Conservation (phyloP, 306 rosid species). For the Quercus glauca region DNA sequence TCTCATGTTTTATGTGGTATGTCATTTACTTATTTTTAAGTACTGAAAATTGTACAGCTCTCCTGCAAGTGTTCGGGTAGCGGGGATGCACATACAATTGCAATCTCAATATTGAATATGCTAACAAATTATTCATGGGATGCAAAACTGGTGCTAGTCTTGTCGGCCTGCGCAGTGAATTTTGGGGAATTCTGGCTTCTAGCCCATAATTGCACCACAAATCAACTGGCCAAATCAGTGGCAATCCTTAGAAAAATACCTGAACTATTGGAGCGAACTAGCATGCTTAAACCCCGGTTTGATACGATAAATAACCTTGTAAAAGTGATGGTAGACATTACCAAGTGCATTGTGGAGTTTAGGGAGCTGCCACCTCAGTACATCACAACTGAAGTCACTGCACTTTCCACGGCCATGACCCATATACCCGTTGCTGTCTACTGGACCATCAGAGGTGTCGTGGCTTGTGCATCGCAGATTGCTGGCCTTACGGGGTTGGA, state of each 20-base stretch:
- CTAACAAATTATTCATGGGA: neutral
- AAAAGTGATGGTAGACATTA: neutral
- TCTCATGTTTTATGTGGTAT: too few relatives aligned
- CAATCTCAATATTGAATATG: neutral
- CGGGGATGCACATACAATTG: neutral
- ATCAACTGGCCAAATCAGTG: neutral
- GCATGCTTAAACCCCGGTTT: neutral
- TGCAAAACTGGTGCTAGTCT: neutral
- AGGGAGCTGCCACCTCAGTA: neutral
- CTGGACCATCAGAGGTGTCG: neutral
- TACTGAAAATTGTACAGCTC: neutral
- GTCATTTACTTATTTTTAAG: neutral
- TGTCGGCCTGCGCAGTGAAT: neutral
- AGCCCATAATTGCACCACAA: neutral
- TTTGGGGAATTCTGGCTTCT: neutral
- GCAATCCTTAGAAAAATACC: neutral
- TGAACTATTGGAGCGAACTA: neutral
- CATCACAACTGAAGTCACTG: neutral
- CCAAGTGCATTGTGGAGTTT: neutral
- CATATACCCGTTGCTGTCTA: neutral
- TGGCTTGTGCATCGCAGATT: neutral
- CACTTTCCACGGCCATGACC: neutral
- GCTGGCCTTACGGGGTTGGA: neutral
- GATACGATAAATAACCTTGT: neutral
- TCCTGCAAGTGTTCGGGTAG: neutral